Evolutionary conservation across 257 asterid genomes (phyloP).

Genomic region (Lycium barbarum): DNA sequence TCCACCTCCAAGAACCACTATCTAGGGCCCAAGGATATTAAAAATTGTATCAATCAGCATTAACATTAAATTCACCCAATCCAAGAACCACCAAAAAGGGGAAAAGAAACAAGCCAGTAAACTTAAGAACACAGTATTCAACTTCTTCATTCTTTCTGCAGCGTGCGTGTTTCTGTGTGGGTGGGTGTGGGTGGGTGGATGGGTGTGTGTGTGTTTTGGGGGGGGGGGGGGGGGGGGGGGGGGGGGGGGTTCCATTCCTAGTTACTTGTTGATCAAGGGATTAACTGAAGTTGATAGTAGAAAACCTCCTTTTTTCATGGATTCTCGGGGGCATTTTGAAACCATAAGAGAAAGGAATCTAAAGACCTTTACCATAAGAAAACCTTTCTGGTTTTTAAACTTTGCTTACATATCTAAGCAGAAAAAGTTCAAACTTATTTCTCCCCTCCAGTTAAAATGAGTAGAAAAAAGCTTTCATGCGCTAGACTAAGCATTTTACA

Average conservation of each 20-base stretch:
- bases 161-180: neutral
- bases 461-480: neutral
- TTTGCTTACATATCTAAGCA: neutral
- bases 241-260: neutral
- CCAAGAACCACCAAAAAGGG: conserved; percentile 20
- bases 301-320: neutral
- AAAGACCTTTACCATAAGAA: neutral
- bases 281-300: neutral
- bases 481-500: neutral
- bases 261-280: neutral
- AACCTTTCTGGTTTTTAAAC: neutral
- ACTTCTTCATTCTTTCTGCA: neutral
- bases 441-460: neutral
- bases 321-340: neutral
- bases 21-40: conserved; percentile 47
- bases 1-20: conserved; percentile 91
- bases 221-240: neutral
- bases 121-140: conserved; percentile 7
- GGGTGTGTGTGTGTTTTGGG: too few species aligned
- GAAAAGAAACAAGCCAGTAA: neutral
- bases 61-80: neutral
- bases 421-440: neutral
- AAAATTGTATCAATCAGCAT: conserved; percentile 6
- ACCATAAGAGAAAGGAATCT: neutral
- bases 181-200: too few species aligned